Conservation (phyloP, 2,329 filamentous ascomycete species). For the Fusarium brevicatenulatum region DNA sequence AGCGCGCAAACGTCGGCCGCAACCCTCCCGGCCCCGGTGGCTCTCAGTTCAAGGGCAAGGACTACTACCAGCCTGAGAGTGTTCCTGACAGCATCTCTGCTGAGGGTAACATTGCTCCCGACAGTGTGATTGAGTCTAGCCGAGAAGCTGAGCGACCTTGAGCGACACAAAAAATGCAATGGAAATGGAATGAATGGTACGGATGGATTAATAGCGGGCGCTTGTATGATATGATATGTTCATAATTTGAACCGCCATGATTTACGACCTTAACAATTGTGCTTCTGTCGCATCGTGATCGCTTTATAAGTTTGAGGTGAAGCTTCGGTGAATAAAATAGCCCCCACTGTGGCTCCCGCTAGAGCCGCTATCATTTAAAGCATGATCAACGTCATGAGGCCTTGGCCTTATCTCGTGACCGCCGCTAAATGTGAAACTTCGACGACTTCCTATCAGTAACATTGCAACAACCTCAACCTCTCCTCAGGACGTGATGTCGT, state of each 20-base stretch:
- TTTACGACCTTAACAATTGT: constrained; percentile 3
- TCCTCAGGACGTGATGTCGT: constrained; percentile 14
- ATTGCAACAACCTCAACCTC: not conserved
- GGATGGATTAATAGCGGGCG: constrained; percentile 5
- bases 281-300: not conserved
- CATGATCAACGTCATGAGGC: constrained; percentile 43
- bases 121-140: constrained; percentile 53
- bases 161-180: not conserved
- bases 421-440: constrained; percentile 5
- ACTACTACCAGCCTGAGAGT: constrained; percentile 54
- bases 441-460: constrained; percentile 17
- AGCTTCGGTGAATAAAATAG: not conserved
- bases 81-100: constrained; percentile 56
- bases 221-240: constrained; percentile 24
- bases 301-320: not conserved
- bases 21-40: constrained; percentile 51
- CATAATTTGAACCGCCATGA: constrained; percentile 22
- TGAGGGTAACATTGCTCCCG: constrained; percentile 54
- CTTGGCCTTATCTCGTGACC: constrained; percentile 30
- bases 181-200: not conserved
- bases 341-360: constrained; percentile 17
- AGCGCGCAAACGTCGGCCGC: constrained; percentile 52
- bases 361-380: constrained; percentile 10
- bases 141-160: constrained; percentile 37
- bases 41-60: constrained; percentile 52